These are phyloP conservation scores for Chalciporus pseudorubinellus DNA, from an alignment of 768 basidiomycete genomes.

Conservation along the genomic window DNA sequence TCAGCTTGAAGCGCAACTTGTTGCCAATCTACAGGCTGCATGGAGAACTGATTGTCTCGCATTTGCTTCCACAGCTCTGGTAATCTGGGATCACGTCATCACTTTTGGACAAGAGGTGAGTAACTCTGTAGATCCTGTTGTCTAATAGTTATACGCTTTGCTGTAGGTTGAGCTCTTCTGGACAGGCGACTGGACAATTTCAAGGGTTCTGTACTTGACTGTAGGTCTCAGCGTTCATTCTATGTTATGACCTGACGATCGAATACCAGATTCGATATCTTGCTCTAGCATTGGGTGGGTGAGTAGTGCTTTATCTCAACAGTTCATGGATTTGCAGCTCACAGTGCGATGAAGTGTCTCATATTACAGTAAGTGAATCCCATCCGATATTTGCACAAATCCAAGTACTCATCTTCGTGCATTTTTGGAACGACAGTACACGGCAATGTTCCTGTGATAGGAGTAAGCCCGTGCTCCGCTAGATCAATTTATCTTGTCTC, in stretches of 20 bases:
- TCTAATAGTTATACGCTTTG: not conserved
- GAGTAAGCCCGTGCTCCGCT: slow-evolving; percentile 22
- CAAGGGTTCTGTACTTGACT: slow-evolving; percentile 37
- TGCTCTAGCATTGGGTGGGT: slow-evolving; percentile 27
- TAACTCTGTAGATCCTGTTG: not conserved
- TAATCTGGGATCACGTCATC: slow-evolving; percentile 21
- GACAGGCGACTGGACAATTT: slow-evolving; percentile 35
- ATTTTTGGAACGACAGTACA: not conserved
- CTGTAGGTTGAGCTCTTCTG: slow-evolving; percentile 40
- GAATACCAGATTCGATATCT: slow-evolving; percentile 36
- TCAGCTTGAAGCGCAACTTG: not conserved
- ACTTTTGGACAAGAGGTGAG: slow-evolving; percentile 40
- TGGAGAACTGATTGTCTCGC: not conserved
- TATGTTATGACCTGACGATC: not conserved
- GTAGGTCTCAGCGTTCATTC: slow-evolving; percentile 22
- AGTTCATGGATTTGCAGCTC: not conserved
- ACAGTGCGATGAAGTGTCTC: not conserved
- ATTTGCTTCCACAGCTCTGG: slow-evolving; percentile 1
- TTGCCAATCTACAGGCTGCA: not conserved
- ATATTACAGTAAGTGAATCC: not conserved
- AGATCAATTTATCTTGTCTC: not conserved
- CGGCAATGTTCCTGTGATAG: slow-evolving; percentile 6
- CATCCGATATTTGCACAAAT: not conserved
- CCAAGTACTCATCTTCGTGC: not conserved
- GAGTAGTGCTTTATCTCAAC: not conserved